A percentile compares a stretch with the other conserved stretches of the same genome.
phyloP scores from a whole-genome alignment of 306 rosid genomes.

The Medicago ruthenica region DNA sequence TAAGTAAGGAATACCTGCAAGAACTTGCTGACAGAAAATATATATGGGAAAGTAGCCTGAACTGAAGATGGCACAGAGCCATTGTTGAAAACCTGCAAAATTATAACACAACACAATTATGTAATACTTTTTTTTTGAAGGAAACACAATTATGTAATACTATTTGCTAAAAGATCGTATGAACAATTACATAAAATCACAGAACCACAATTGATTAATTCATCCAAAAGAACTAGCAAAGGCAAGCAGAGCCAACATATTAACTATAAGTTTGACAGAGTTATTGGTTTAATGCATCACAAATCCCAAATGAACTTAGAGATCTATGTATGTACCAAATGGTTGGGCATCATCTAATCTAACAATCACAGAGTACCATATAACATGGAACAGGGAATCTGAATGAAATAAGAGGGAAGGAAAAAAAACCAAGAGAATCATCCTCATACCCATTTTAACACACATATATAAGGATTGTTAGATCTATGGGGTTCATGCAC shows the following conservation, averaged over 20 bases:
- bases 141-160: not conserved
- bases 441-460: conserved; percentile 12
- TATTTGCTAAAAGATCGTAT: conserved; percentile 8
- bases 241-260: not conserved
- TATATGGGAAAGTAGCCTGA: conserved; percentile 85
- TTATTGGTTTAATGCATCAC: not conserved
- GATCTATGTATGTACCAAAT: conserved; percentile 25
- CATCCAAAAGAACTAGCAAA: conserved; percentile 13
- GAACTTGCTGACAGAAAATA: conserved; percentile 84
- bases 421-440: not conserved
- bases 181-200: not conserved
- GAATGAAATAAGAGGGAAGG: conserved; percentile 5
- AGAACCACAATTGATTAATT: conserved; percentile 1
- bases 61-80: conserved; percentile 72
- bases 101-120: conserved; percentile 26
- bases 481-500: not conserved
- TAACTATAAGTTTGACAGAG: conserved; percentile 19
- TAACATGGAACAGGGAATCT: not conserved
- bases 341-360: conserved; percentile 10
- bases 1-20: conserved; percentile 69
- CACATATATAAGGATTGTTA: not conserved
- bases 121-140: not conserved
- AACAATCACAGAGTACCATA: conserved; percentile 15
- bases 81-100: conserved; percentile 70
- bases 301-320: conserved; percentile 9